Evolutionary conservation across 2,329 filamentous ascomycete genomes (phyloP).

Genomic region (Botryotinia calthae): DNA sequence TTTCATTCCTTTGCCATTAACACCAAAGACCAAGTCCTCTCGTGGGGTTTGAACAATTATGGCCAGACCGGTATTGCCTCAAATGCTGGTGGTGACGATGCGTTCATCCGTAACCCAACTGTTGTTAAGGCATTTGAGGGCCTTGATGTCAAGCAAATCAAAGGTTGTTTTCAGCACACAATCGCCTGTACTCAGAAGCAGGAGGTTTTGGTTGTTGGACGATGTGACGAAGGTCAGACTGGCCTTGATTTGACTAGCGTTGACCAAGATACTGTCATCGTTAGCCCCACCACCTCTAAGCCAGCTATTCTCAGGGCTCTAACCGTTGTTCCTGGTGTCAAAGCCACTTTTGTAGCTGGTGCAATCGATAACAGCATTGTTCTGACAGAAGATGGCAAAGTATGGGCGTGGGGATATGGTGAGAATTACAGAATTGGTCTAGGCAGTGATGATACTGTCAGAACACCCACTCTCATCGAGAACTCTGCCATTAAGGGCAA

Average conservation of each 20-base stretch:
- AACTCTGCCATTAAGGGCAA: conserved; percentile 77
- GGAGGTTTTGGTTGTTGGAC: conserved; percentile 59
- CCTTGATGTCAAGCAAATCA: conserved; percentile 45
- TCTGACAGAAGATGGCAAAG: conserved; percentile 64
- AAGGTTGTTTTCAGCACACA: conserved; percentile 75
- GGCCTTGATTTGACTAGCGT: conserved; percentile 57
- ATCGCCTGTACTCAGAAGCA: conserved; percentile 58
- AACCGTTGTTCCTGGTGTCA: conserved; percentile 46
- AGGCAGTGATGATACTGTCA: conserved; percentile 72
- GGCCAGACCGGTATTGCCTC: conserved; percentile 70
- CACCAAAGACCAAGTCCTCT: conserved; percentile 67
- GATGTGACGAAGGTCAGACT: conserved; percentile 52
- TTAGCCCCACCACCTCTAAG: conserved; percentile 53
- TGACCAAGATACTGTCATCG: conserved; percentile 57
- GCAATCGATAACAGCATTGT: conserved; percentile 72
- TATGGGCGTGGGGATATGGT: conserved; percentile 77
- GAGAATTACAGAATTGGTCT: conserved; percentile 77
- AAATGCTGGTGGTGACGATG: conserved; percentile 64
- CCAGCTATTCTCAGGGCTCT: conserved; percentile 70
- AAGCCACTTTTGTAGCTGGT: conserved; percentile 50
- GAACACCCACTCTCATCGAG: conserved; percentile 75
- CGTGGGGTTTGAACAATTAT: conserved; percentile 87
- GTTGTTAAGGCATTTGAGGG: neutral
- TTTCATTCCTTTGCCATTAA: conserved; percentile 80
- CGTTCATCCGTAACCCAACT: conserved; percentile 50